Evolutionary conservation across 208 protist genomes (phyloP), one percentile per base, ranked within the genome.

Genomic region (Leptomonas pyrrhocoris): DNA sequence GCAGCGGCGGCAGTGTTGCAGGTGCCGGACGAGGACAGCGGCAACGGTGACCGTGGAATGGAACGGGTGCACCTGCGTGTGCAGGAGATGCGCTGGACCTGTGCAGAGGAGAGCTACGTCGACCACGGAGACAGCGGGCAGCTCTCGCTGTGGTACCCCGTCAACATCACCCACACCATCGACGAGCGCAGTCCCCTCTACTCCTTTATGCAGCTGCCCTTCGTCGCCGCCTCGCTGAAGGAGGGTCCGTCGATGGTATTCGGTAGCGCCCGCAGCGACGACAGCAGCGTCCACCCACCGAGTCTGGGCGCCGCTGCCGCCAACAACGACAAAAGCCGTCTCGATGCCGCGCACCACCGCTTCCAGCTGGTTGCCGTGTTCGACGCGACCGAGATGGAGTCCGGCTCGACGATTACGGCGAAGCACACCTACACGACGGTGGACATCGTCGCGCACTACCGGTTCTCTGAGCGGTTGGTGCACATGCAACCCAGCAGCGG

Each of bases 361-460:
- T 94, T 95, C 76, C 90, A 95, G 62, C 74, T 95, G 25, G 85
- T 94, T 12, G 90, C 84, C 4, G 88, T 89, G 19, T 92, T 93
- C 56, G 88, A 93, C 13, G 90, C 90, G 28, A 86, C 77, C 15
- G 88, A 95, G 67, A 88, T 91, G 84, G 88, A 92, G 42, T 89
- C 76, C 12, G 84, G 86, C 7, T 78, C 87, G 4, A 79, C 64
- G 31, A 94, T 95, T 50, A 84, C 79, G 23, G 83, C 87, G 23
- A 91, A 90, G 65, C 81, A 83, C 54, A 90, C 86, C 27, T 95
- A 94, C 77, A 88, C 76, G 12, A 78, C 77, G 21, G 80, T 74
- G n/a, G 84, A 94, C 40, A 86, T 95, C 46, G 68, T 93, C 36
- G 62, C 84, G 27, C 76, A 94, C 63, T 84, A 92, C 67, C 80